Evolutionary conservation across 2,329 filamentous ascomycete genomes (phyloP).

Genomic region (Rugonectria rugulosa): DNA sequence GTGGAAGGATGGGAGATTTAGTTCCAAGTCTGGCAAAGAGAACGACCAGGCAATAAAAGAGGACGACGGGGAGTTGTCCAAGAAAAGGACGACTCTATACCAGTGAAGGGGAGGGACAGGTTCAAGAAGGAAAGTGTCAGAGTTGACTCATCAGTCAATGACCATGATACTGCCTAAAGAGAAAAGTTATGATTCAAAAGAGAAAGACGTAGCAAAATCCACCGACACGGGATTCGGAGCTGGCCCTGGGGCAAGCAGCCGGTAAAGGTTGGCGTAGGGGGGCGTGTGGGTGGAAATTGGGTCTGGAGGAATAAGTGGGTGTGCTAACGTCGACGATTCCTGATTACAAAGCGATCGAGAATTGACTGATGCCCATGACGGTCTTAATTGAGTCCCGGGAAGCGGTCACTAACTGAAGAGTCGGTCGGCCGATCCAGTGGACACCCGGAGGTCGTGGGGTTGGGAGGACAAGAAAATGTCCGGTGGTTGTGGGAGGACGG

Average conservation of each 20-base stretch:
- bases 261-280: slow-evolving; percentile 9
- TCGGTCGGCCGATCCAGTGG: neutral
- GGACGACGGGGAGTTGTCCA: neutral
- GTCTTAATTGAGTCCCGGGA: slow-evolving; percentile 1
- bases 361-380: neutral
- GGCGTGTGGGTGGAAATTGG: slow-evolving; percentile 9
- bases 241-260: slow-evolving; percentile 3
- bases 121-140: slow-evolving; percentile 5
- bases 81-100: neutral
- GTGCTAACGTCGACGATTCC: slow-evolving; percentile 3
- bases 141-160: neutral
- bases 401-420: neutral
- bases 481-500: neutral
- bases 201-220: neutral
- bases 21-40: neutral
- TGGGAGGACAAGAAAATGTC: neutral
- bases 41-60: neutral
- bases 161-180: neutral
- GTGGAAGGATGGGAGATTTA: neutral
- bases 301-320: slow-evolving; percentile 5
- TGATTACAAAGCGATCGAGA: slow-evolving; percentile 21
- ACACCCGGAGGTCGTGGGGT: neutral
- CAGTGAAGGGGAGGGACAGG: neutral
- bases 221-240: slow-evolving; percentile 16
- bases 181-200: slow-evolving; percentile 6